These are phyloP conservation scores for Papiliotrema nemorosa DNA, from an alignment of 1,284 basidiomycete genomes.

Conservation along the genomic window DNA sequence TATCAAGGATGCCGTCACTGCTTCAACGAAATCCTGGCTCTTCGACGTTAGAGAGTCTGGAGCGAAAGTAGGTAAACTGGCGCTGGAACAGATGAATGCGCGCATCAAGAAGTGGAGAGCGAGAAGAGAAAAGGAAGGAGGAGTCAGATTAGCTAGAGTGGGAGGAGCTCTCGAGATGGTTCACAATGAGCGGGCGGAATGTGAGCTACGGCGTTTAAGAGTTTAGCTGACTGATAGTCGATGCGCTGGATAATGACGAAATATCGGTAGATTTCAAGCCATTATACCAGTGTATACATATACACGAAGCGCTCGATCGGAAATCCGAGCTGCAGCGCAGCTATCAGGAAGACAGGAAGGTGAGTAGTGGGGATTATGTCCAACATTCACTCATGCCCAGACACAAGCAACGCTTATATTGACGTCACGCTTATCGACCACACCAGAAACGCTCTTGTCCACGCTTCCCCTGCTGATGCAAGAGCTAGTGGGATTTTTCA, in stretches of 20 bases:
- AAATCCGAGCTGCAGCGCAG: conserved; percentile 83
- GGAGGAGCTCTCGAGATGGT: conserved; percentile 93
- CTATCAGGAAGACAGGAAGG: conserved; percentile 94
- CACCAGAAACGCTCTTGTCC: conserved; percentile 52
- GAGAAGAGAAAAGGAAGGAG: conserved; percentile 62
- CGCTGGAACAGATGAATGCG: conserved; percentile 84
- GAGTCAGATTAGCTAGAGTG: conserved; percentile 67
- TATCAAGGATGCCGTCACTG: conserved; percentile 89
- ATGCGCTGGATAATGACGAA: conserved; percentile 85
- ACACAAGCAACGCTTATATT: conserved; percentile 96
- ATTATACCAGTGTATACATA: conserved; percentile 95
- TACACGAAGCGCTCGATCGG: conserved; percentile 86
- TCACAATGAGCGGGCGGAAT: conserved; percentile 90
- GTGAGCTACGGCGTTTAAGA: conserved; percentile 54
- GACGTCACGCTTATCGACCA: conserved; percentile 56
- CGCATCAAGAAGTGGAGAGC: conserved; percentile 80
- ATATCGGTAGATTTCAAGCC: conserved; percentile 90
- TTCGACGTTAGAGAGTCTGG: conserved; percentile 90
- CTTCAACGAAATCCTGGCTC: conserved; percentile 95
- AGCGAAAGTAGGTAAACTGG: conserved; percentile 78
- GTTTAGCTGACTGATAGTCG: conserved; percentile 56
- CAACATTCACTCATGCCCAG: conserved; percentile 32
- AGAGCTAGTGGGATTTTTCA: conserved; percentile 98
- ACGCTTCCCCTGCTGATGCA: conserved; percentile 63
- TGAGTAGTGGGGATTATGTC: conserved; percentile 34